phyloP scores from a whole-genome alignment of 768 basidiomycete species.

The Piloderma croceum region DNA sequence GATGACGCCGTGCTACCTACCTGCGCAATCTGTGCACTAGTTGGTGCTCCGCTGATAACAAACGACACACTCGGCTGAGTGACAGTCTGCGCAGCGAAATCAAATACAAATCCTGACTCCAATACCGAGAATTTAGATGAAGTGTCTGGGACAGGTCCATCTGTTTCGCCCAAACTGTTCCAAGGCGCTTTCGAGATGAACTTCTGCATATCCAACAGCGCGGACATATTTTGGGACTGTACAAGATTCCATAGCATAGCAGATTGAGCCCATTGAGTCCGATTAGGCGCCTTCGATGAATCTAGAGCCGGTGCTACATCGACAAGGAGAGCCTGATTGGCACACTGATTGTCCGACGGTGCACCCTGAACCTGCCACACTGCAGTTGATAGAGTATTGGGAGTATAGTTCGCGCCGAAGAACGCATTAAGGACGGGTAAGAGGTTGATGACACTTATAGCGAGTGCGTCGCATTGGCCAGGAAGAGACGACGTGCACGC shows the following conservation, averaged over 20 bases:
- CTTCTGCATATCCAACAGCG: conserved; percentile 34
- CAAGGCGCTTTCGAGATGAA: conserved; percentile 49
- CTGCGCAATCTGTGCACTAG: conserved; percentile 37
- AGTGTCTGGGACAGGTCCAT: conserved; percentile 33
- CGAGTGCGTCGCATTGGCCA: conserved; percentile 47
- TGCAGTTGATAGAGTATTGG: conserved; percentile 37
- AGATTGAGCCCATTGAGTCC: conserved; percentile 52
- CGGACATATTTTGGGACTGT: conserved; percentile 40
- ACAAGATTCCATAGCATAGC: conserved; percentile 58
- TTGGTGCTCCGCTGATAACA: conserved; percentile 39
- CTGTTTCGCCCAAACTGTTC: conserved; percentile 31
- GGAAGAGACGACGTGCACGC: conserved; percentile 44
- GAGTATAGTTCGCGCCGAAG: conserved; percentile 44
- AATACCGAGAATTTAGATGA: conserved; percentile 34
- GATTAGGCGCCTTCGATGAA: conserved; percentile 36
- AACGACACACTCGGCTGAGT: conserved; percentile 41
- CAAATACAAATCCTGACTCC: conserved; percentile 48
- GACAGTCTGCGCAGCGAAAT: conserved; percentile 55
- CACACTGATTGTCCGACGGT: conserved; percentile 40
- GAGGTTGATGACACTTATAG: conserved; percentile 45
- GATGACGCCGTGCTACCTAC: conserved; percentile 33
- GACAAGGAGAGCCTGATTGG: conserved; percentile 47
- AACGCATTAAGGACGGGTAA: conserved; percentile 43
- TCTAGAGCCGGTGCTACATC: conserved; percentile 47
- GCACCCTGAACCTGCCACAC: conserved; percentile 48